Percentiles rank a stretch among this genome's conserved stretches.
These are phyloP conservation scores for Leptographium procerum DNA, from an alignment of 2,329 filamentous ascomycete genomes.

Conservation along the genomic window DNA sequence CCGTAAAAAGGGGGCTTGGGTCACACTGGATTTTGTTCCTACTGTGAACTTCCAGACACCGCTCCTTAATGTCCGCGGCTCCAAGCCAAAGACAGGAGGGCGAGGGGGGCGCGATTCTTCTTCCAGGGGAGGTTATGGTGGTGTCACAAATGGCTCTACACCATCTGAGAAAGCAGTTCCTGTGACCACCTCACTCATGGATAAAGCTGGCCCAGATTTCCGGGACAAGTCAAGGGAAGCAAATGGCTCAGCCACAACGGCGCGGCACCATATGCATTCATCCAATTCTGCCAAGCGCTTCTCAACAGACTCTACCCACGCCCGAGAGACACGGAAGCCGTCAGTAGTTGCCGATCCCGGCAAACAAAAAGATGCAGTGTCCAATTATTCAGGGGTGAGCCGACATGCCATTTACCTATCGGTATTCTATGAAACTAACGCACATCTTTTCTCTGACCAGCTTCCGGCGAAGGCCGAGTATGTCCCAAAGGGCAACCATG, in stretches of 20 bases:
- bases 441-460: not conserved
- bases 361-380: constrained; percentile 27
- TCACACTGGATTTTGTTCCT: constrained; percentile 69
- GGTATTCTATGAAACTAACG: not conserved
- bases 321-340: constrained; percentile 36
- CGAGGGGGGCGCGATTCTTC: constrained; percentile 29
- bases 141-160: constrained; percentile 10
- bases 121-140: constrained; percentile 16
- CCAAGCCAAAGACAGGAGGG: constrained; percentile 39
- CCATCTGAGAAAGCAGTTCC: constrained; percentile 14
- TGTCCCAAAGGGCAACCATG: not conserved
- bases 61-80: constrained; percentile 41
- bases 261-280: constrained; percentile 24
- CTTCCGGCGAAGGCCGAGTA: not conserved
- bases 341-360: constrained; percentile 22
- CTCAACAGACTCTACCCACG: constrained; percentile 27
- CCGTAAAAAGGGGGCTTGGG: constrained; percentile 75
- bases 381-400: constrained; percentile 28
- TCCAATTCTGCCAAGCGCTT: constrained; percentile 30
- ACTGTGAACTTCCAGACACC: constrained; percentile 81
- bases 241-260: constrained; percentile 16
- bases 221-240: constrained; percentile 25
- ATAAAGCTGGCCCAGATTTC: constrained; percentile 25
- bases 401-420: not conserved
- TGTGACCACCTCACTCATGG: constrained; percentile 13